Evolutionary conservation across 2,329 filamentous ascomycete species (phyloP), one percentile per base, ranked within the genome.

Genomic region (Beauveria australis): DNA sequence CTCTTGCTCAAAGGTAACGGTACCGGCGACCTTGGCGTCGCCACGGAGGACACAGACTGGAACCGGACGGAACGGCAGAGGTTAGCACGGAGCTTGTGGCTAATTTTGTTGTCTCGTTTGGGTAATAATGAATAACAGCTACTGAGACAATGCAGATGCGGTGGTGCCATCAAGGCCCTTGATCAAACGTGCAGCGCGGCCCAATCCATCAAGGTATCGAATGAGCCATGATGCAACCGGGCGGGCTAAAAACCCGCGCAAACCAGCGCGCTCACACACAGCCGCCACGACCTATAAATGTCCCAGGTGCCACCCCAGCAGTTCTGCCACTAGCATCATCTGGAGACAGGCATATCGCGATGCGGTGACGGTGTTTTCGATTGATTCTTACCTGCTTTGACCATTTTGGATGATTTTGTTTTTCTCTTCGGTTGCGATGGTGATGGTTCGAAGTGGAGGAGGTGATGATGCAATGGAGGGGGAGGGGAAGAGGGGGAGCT

Each of bases 41-140:
- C 94, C 94, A 79, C 94, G 93, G 83, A 99, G 81, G 77, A 96
- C 91, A 80, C 89, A 90, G 81, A 97, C 94, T 97, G 24, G 28
- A 26, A 19, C 3, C 30, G 26, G 49, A 22, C 33, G 5, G 37
- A 26, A 30, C 24, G 47, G 47, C 8, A 26, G 9, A 18, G 22
- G 58, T 53, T 41, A 60, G 58, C 47, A 40, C 22, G 24, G 5
- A 26, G 46, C 10, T 28, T 44, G 18, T 24, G n/a, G 10, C 1
- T 43, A 18, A 22, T n/a, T 5, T 3, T n/a, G 19, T 9, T n/a
- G 24, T 26, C 41, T 16, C 3, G 7, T 33, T 19, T 30, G 12
- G 53, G 24, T 19, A 26, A 40, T 24, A 41, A 12, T 26, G 4
- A n/a, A 5, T 22, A 16, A 28, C 7, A n/a, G 26, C 24, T 10